phyloP scores from a whole-genome alignment of 1,139 yeast species.

The Blastobotrys serpentis region DNA sequence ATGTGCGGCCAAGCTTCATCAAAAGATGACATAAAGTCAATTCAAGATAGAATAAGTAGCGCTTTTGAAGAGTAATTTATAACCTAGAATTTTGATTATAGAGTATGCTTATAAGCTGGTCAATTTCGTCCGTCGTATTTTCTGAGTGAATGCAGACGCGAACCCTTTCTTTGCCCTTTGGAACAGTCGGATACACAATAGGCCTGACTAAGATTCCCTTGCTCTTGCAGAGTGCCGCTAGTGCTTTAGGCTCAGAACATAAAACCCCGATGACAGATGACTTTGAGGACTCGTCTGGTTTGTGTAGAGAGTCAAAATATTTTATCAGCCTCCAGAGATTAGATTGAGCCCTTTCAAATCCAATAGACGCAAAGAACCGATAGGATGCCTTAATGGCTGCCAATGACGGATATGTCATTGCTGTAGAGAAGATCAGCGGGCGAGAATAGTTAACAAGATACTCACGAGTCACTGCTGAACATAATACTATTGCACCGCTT shows the following conservation, averaged over 20 bases:
- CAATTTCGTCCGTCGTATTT: slow-evolving; percentile 24
- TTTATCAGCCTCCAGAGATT: neutral
- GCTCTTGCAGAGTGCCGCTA: slow-evolving; percentile 26
- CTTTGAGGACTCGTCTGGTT: slow-evolving; percentile 15
- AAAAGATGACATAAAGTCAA: slow-evolving; percentile 10
- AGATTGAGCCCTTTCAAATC: neutral
- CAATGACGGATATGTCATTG: slow-evolving; percentile 23
- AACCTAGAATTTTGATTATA: neutral
- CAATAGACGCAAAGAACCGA: neutral
- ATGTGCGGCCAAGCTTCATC: slow-evolving; percentile 25
- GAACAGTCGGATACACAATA: slow-evolving; percentile 34
- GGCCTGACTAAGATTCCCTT: slow-evolving; percentile 30
- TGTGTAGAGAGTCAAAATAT: neutral
- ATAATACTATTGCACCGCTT: slow-evolving; percentile 30
- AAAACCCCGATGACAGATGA: slow-evolving; percentile 28
- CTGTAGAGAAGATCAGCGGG: slow-evolving; percentile 33
- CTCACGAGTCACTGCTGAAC: slow-evolving; percentile 22
- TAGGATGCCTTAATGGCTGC: slow-evolving; percentile 27
- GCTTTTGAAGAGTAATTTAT: neutral
- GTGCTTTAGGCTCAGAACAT: slow-evolving; percentile 25
- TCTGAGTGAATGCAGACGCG: slow-evolving; percentile 31
- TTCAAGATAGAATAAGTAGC: neutral
- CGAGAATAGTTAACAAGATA: slow-evolving; percentile 33
- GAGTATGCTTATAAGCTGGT: slow-evolving; percentile 18
- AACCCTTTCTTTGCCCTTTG: slow-evolving; percentile 30